These are phyloP conservation scores for Kodamaea kakaduensis DNA, from an alignment of 805 yeast species.

Conservation along the genomic window DNA sequence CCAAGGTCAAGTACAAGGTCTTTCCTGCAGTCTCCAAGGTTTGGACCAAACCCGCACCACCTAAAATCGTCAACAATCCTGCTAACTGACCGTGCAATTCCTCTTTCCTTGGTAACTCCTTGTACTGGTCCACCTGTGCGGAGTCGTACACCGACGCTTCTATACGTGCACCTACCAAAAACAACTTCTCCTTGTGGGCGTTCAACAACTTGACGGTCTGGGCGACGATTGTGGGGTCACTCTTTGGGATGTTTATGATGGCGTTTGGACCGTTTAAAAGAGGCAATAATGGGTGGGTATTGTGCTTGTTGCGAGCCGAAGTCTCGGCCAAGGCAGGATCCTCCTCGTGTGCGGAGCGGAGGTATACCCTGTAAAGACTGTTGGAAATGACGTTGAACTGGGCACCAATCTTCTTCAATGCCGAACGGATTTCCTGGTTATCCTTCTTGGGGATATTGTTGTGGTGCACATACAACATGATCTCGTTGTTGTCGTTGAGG, in stretches of 20 bases:
- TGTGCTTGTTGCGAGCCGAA: slow-evolving; percentile 36
- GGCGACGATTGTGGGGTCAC: slow-evolving; percentile 68
- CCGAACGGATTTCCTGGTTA: slow-evolving; percentile 57
- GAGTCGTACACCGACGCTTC: slow-evolving; percentile 56
- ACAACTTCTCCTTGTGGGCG: slow-evolving; percentile 64
- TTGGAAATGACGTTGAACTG: slow-evolving; percentile 65
- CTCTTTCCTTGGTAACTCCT: slow-evolving; percentile 66
- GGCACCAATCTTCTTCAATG: slow-evolving; percentile 64
- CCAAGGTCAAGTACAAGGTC: slow-evolving; percentile 68
- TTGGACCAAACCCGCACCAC: slow-evolving; percentile 86
- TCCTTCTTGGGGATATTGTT: slow-evolving; percentile 74
- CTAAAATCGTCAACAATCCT: slow-evolving; percentile 75
- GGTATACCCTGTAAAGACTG: slow-evolving; percentile 66
- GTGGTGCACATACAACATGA: slow-evolving; percentile 78
- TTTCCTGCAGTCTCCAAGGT: slow-evolving; percentile 72
- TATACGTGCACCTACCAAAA: slow-evolving; percentile 81
- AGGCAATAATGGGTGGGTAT: slow-evolving; percentile 63
- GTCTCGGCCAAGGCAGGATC: slow-evolving; percentile 73
- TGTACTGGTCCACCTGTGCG: slow-evolving; percentile 55
- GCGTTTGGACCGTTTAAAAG: slow-evolving; percentile 86
- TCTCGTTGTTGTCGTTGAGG: slow-evolving; percentile 61
- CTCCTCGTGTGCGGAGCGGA: slow-evolving; percentile 60
- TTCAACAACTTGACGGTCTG: slow-evolving; percentile 59
- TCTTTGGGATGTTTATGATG: slow-evolving; percentile 58
- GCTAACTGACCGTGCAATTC: slow-evolving; percentile 77